Evolutionary conservation across 345 rosid species (phyloP).

Genomic region (Turritis glabra): DNA sequence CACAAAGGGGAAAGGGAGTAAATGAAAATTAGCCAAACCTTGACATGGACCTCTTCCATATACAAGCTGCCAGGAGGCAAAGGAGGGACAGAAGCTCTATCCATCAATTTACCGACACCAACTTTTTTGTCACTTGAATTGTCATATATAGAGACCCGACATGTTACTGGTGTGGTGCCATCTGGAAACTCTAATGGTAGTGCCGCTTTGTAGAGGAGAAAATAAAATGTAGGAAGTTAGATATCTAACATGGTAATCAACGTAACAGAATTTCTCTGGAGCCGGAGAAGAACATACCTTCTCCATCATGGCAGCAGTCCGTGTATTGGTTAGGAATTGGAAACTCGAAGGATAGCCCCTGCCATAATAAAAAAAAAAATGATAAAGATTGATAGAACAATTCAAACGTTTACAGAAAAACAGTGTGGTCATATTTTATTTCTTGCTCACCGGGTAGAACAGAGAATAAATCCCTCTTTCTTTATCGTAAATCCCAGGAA

Average conservation of each 20-base stretch:
- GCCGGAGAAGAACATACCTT: slow-evolving; percentile 51
- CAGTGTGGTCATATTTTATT: background rate
- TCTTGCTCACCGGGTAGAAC: slow-evolving; percentile 77
- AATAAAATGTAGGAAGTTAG: slow-evolving; percentile 16
- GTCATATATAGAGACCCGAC: slow-evolving; percentile 88
- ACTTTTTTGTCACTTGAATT: slow-evolving; percentile 82
- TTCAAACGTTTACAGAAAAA: background rate
- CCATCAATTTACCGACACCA: slow-evolving; percentile 83
- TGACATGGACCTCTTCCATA: slow-evolving; percentile 93
- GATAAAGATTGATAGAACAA: background rate
- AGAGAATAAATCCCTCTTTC: slow-evolving; percentile 84
- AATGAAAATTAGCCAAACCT: slow-evolving; percentile 53
- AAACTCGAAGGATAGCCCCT: slow-evolving; percentile 98
- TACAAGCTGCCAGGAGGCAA: slow-evolving; percentile 74
- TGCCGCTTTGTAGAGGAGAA: slow-evolving; percentile 57
- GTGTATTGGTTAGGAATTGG: slow-evolving; percentile 92
- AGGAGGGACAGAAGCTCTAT: slow-evolving; percentile 83
- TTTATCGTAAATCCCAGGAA: slow-evolving; percentile 89
- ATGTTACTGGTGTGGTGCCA: slow-evolving; percentile 97
- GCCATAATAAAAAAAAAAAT: slow-evolving; percentile 6
- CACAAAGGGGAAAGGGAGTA: background rate
- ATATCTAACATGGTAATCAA: background rate
- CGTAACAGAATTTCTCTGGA: background rate
- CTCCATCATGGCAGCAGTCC: slow-evolving; percentile 80
- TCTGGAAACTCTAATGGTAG: slow-evolving; percentile 96